Evolutionary conservation across 2,329 filamentous ascomycete genomes (phyloP), one percentile per base, ranked within the genome.

Genomic region (Fusarium drepaniforme): DNA sequence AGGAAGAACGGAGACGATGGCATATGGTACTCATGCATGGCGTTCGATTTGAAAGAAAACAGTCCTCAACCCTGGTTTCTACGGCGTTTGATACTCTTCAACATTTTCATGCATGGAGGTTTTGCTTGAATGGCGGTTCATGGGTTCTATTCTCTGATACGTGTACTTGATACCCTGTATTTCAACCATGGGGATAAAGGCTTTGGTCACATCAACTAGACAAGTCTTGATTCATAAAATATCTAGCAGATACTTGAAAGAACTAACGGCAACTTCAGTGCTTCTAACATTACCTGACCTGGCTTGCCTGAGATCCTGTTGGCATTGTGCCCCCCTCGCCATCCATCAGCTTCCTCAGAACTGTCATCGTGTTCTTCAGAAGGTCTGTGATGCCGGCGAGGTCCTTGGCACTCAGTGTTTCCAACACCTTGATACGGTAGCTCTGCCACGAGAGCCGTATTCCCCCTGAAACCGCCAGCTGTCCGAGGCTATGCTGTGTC

Each of bases 281-380:
- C 12, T 37, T 13, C 5, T 21, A 18, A 30, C 56, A 23, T 12
- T 56, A 56, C 49, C 49, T 56, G 18, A 30, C 57, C 37, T 65
- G 46, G 6, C 18, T 57, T 64, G 37, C 51, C 58, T 73, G 70
- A 16, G 70, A 68, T 18, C 70, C 40, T n/a, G 71, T 76, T 60
- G 68, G 71, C 30, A 73, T 75, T 70, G 75, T 37, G 74, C 72
- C 59, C 65, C 72, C 67, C 61, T 66, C 80, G 25, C 79, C 80
- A 37, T 83, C 81, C 77, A 82, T 84, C 38, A 84, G 82, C 70
- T 85, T 89, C 83, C 91, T 91, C 76, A 96, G 83, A 61, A 92
- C 90, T 80, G 93, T 94, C 90, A 97, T 95, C 1, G 94, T 96
- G 77, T 91, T 94, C 81, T 93, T 93, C 88, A 97, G 92, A 78